Evolutionary conservation across 768 basidiomycete genomes (phyloP), one percentile per base, ranked within the genome.

Genomic region (Hydnomerulius pinastri): DNA sequence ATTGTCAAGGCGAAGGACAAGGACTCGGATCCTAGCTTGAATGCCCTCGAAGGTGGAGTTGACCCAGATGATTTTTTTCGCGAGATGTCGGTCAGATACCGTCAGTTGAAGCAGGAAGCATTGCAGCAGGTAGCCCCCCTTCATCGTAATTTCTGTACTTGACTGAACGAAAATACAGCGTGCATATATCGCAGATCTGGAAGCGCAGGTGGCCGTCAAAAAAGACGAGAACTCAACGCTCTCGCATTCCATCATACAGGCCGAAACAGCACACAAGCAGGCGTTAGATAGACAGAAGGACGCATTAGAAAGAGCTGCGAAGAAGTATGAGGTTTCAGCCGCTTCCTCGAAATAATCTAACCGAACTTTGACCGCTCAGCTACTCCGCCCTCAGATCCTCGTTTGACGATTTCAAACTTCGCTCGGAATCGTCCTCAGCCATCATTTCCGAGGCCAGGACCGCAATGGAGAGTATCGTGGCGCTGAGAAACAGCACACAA

Each of bases 361-460:
- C 42, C 17, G 11, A 45, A 32, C 3, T 39, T 38, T 39, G 15
- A 35, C 17, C 36, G 2, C 5, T 17, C 45, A 74, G 73, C 43
- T 66, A 61, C 46, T 43, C 61, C 13, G 53, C 48, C 29, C 63
- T 74, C 12, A 68, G 68, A 47, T 65, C 50, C 21, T 57, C 57
- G 17, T 44, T 72, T 21, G 66, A 66, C 30, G 45, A 56, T 11
- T 53, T 74, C 7, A 68, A 63, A 38, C 43, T 43, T 17, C 56
- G 56, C 8, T 59, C 60, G 20, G 49, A 63, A 17, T 57, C 60
- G 4, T 65, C 64, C 2, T 56, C 56, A 12, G 41, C 54, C 2
- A 32, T 64, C 7, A 25, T 68, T 29, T 51, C 47, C 5, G 61
- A 65, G n/a, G 62, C 69, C 18, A 63, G 47, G 47, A 54, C 40